Percentiles rank a stretch among this genome's conserved stretches.
These are phyloP conservation scores for Rhododendron ovatum DNA, from an alignment of 148 eudicot species.

Conservation along the genomic window DNA sequence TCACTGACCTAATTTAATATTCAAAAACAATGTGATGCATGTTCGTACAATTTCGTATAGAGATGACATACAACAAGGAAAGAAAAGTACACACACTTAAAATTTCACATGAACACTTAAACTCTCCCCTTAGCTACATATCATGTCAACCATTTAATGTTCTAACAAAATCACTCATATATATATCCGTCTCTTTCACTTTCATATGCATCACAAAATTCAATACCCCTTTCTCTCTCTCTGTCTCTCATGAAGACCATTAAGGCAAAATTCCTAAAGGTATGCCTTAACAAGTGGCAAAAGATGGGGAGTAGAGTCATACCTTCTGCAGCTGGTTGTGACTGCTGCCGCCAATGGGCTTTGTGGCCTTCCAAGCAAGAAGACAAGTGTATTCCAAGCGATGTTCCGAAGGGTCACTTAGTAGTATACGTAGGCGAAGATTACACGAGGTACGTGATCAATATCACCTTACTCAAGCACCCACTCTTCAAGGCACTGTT, in stretches of 20 bases:
- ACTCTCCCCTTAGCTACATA: constrained; percentile 7
- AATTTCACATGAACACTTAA: constrained; percentile 12
- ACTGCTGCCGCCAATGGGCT: constrained; percentile 29
- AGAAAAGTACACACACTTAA: neutral
- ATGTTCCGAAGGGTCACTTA: constrained; percentile 91
- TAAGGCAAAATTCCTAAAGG: constrained; percentile 27
- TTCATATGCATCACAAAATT: constrained; percentile 5
- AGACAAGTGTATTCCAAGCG: constrained; percentile 49
- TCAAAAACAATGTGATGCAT: neutral
- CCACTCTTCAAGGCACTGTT: constrained; percentile 69
- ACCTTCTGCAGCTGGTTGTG: constrained; percentile 26
- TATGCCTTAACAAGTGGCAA: constrained; percentile 39
- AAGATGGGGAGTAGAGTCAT: constrained; percentile 26
- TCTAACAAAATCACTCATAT: neutral
- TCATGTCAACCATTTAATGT: constrained; percentile 18
- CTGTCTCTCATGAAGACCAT: constrained; percentile 19
- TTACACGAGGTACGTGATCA: constrained; percentile 67
- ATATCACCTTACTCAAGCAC: constrained; percentile 55
- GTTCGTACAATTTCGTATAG: constrained; percentile 27
- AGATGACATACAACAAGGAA: neutral
- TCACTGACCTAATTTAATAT: neutral
- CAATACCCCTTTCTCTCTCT: constrained; percentile 6
- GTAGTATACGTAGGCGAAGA: constrained; percentile 77
- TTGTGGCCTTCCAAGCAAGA: constrained; percentile 25
- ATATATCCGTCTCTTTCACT: neutral